phyloP scores from a whole-genome alignment of 2,329 filamentous ascomycete genomes.

The Davidsoniella eucalypti region DNA sequence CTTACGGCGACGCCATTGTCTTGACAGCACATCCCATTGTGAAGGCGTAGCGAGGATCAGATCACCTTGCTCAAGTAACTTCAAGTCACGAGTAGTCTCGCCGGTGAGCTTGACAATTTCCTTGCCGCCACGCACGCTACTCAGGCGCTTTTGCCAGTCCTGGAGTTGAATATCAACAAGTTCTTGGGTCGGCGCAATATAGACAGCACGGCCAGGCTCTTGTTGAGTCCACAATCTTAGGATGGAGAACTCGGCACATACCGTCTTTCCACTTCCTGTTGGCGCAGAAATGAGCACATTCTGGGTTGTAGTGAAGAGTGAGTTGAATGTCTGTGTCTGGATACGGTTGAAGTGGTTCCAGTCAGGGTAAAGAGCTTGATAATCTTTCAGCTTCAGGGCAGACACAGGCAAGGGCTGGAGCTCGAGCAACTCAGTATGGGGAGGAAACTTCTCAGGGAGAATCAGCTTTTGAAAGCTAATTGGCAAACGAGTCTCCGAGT shows the following conservation, averaged over 20 bases:
- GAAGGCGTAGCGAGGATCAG: conserved; percentile 80
- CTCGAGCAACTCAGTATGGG: conserved; percentile 82
- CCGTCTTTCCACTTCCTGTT: conserved; percentile 88
- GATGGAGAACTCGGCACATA: conserved; percentile 88
- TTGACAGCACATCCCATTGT: conserved; percentile 91
- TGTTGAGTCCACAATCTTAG: conserved; percentile 62
- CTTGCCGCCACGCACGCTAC: conserved; percentile 62
- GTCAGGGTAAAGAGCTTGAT: conserved; percentile 61
- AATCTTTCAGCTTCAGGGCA: conserved; percentile 75
- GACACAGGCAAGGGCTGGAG: conserved; percentile 81
- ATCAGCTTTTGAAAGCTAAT: conserved; percentile 92
- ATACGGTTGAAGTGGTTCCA: conserved; percentile 93
- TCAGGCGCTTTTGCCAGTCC: conserved; percentile 71
- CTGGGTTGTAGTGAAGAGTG: conserved; percentile 76
- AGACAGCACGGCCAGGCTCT: conserved; percentile 58
- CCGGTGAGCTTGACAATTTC: conserved; percentile 85
- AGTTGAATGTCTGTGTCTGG: conserved; percentile 94
- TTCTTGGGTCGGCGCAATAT: conserved; percentile 89
- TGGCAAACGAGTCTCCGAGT: conserved; percentile 82
- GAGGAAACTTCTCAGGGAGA: conserved; percentile 85
- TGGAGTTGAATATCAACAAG: conserved; percentile 66
- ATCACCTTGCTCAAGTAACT: conserved; percentile 73
- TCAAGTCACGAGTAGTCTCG: conserved; percentile 79
- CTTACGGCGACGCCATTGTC: conserved; percentile 93
- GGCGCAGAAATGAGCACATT: conserved; percentile 90